Conservation (phyloP, 495 filamentous ascomycete species). For the Aspergillus asperescens region DNA sequence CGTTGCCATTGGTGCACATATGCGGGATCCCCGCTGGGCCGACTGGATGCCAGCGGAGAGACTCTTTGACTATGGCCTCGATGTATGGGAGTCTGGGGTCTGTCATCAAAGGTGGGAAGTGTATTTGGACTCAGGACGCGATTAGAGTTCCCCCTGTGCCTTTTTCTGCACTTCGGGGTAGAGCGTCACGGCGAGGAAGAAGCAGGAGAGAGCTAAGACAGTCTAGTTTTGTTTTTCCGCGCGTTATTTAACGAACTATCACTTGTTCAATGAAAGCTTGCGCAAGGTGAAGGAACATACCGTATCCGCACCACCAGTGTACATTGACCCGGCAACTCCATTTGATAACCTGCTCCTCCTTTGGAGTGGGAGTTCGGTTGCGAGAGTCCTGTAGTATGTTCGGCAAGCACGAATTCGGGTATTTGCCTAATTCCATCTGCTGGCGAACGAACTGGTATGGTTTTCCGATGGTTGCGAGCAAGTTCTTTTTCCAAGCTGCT, state of each 20-base stretch:
- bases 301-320: constrained; percentile 54
- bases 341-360: constrained; percentile 32
- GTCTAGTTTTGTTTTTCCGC: too few species aligned
- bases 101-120: constrained; percentile 33
- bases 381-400: constrained; percentile 25
- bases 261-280: too few species aligned
- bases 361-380: constrained; percentile 1
- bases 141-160: constrained; percentile 53
- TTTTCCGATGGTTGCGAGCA: constrained; percentile 24
- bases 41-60: constrained; percentile 42
- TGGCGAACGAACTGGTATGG: constrained; percentile 43
- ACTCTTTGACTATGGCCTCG: constrained; percentile 41
- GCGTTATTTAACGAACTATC: too few species aligned
- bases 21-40: constrained; percentile 51
- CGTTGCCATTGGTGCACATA: constrained; percentile 46
- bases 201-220: constrained; percentile 30
- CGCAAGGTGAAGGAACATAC: too few species aligned
- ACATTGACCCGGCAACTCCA: constrained; percentile 42
- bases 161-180: constrained; percentile 42
- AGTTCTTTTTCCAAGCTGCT: constrained; percentile 26
- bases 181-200: constrained; percentile 41
- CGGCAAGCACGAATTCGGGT: constrained; percentile 37
- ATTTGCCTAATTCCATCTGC: constrained; percentile 31
- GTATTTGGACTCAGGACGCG: constrained; percentile 36
- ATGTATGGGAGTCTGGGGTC: constrained; percentile 38